A percentile compares a stretch with the other conserved stretches of the same genome.
Evolutionary conservation across 2,329 filamentous ascomycete genomes (phyloP).

Genomic region (Penicillium sp.): DNA sequence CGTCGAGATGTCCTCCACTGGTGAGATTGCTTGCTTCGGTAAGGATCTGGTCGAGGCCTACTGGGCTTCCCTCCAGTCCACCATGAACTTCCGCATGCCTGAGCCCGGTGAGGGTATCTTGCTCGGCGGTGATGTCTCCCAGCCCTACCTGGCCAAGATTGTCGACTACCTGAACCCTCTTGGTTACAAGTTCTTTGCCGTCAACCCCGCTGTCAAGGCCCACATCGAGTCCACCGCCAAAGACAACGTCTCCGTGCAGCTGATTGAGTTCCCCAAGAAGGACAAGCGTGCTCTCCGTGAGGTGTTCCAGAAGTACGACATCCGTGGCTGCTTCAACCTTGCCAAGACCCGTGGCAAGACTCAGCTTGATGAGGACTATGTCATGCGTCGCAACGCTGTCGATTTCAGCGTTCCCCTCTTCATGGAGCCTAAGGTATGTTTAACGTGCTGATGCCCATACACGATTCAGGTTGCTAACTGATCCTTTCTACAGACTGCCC

Average conservation of each 20-base stretch:
- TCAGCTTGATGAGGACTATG: constrained; percentile 84
- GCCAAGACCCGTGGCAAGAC: constrained; percentile 75
- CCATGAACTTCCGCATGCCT: constrained; percentile 98
- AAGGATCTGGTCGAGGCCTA: constrained; percentile 93
- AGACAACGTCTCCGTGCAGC: constrained; percentile 63
- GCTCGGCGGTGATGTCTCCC: constrained; percentile 73
- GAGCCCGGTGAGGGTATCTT: constrained; percentile 91
- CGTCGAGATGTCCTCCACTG: constrained; percentile 93
- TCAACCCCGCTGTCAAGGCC: constrained; percentile 68
- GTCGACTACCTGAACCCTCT: constrained; percentile 81
- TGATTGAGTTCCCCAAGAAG: constrained; percentile 92
- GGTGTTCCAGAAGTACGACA: constrained; percentile 94
- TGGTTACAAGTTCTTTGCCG: constrained; percentile 89
- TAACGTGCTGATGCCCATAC: too few relatives aligned
- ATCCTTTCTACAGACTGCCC: constrained; percentile 61
- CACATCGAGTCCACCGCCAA: constrained; percentile 67
- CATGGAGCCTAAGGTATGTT: constrained; percentile 89
- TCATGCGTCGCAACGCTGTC: constrained; percentile 95
- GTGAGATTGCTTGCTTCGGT: constrained; percentile 98
- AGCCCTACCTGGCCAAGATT: constrained; percentile 63
- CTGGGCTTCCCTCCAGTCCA: constrained; percentile 90
- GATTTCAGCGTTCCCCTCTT: constrained; percentile 97
- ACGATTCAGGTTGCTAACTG: constrained; percentile 16
- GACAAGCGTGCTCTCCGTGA: constrained; percentile 92
- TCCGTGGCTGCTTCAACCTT: constrained; percentile 91